Evolutionary conservation across 345 rosid genomes (phyloP).

Genomic region (Viola odorata): DNA sequence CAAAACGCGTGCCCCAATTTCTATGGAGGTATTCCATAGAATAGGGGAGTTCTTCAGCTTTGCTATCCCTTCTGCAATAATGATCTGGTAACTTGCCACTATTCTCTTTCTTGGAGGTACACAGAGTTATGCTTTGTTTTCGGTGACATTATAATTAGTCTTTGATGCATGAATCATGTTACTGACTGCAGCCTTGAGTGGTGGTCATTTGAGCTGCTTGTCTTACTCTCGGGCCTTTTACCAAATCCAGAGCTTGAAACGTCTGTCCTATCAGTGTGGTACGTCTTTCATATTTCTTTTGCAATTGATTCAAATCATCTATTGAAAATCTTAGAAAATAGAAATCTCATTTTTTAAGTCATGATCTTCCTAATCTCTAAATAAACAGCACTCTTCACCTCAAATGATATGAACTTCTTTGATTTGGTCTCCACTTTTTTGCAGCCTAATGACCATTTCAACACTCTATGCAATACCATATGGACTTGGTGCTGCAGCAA

Average conservation of each 20-base stretch:
- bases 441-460: constrained; percentile 20
- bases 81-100: constrained; percentile 49
- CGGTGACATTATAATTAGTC: neutral
- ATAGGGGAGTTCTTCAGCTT: constrained; percentile 53
- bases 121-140: neutral
- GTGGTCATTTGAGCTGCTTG: constrained; percentile 93
- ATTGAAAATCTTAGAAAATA: neutral
- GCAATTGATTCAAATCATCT: neutral
- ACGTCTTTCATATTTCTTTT: constrained; percentile 14
- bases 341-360: no score
- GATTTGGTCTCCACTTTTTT: neutral
- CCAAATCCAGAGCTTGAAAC: constrained; percentile 87
- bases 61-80: constrained; percentile 61
- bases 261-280: constrained; percentile 86
- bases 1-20: constrained; percentile 35
- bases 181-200: constrained; percentile 66
- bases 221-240: constrained; percentile 66
- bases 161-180: neutral
- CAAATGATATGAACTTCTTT: neutral
- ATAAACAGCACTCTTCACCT: no score
- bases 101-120: neutral
- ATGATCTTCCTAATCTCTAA: neutral
- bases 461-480: constrained; percentile 19
- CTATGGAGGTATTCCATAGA: constrained; percentile 43
- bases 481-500: constrained; percentile 25